These are phyloP conservation scores for Trichoderma koningiopsis DNA, from an alignment of 2,329 filamentous ascomycete genomes.

Conservation along the genomic window DNA sequence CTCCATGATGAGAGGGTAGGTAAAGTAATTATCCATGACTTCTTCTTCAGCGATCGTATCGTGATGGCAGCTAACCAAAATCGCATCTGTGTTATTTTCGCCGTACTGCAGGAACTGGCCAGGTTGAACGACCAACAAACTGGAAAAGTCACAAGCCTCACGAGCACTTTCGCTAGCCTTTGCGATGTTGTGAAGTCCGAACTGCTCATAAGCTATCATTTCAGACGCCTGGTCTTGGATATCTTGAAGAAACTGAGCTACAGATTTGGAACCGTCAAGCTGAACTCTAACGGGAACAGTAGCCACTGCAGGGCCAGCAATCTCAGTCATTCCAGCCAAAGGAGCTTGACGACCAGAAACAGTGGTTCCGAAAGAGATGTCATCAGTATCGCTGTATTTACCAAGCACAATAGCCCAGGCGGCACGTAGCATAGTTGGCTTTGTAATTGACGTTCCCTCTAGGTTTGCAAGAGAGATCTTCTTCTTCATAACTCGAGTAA, in stretches of 20 bases:
- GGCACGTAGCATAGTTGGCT: slow-evolving; percentile 10
- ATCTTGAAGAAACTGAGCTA: background rate
- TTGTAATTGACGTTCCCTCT: slow-evolving; percentile 1
- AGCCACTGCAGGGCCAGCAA: slow-evolving; percentile 12
- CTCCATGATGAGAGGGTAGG: slow-evolving; percentile 25
- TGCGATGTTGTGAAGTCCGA: slow-evolving; percentile 11
- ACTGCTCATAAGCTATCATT: slow-evolving; percentile 18
- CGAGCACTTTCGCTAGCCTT: background rate
- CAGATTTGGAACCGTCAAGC: background rate
- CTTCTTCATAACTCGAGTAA: background rate
- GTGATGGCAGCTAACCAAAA: background rate
- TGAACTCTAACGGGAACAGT: slow-evolving; percentile 20
- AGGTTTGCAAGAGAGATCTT: slow-evolving; percentile 28
- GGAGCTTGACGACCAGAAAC: slow-evolving; percentile 22
- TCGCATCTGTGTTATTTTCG: background rate
- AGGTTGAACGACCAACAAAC: slow-evolving; percentile 12
- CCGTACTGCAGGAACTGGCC: background rate
- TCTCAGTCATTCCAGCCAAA: slow-evolving; percentile 4
- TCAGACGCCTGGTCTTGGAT: slow-evolving; percentile 8
- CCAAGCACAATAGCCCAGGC: slow-evolving; percentile 19
- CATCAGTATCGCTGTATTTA: background rate
- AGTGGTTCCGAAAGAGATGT: slow-evolving; percentile 20
- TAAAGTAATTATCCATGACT: slow-evolving; percentile 25
- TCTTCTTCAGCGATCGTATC: background rate
- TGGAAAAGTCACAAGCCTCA: slow-evolving; percentile 15